Base-by-base conservation (phyloP, 164 flowering plant species). In the Magnolia sinica region DNA sequence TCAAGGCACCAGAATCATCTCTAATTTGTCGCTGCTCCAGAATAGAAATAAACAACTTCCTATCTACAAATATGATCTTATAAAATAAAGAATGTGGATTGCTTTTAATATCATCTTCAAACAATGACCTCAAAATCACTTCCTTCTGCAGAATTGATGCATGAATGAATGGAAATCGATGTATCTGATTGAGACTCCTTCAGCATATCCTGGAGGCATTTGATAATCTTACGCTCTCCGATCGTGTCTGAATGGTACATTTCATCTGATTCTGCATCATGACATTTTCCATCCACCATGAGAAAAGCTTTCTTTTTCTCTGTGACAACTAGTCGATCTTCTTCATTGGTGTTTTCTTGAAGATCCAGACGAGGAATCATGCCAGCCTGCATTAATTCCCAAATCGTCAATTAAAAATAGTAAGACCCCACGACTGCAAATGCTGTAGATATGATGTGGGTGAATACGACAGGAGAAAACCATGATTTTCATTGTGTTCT, bases 141-240 rank as follows among this genome's bases (percentile, higher is more conserved):
- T 70, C 83, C 89, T 52, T 80, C 85, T 2, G 22, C 24, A 50
- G 76, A 79, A 66, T 72, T 76, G 76, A 63, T 31, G 10, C 14
- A 20, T 7, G 88, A 86, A 78, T 75, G 59, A 20, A 61, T 16
- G 3, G 90, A 84, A 73, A 65, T 64, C 78, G 87, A 75, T 6
- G 81, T 64, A 61, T 88, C 89, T 64, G 96, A 84, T 22, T 87
- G 81, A 68, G 87, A 79, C 27, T 87, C 89, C 37, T 74, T 76
- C 66, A 89, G 78, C 73, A 89, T 73, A 73, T 89, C 92, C 69
- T 82, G 84, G 37, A 87, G 85, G 79, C 87, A 83, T 84, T 82
- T 90, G 70, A 71, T 79, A 55, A 68, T 78, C 67, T 78, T 68
- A 65, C 61, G 81, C 74, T 13, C 71, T 50, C 51, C 29, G 6